phyloP scores from a whole-genome alignment of 1,284 basidiomycete species.

The Spongiforma sp. region DNA sequence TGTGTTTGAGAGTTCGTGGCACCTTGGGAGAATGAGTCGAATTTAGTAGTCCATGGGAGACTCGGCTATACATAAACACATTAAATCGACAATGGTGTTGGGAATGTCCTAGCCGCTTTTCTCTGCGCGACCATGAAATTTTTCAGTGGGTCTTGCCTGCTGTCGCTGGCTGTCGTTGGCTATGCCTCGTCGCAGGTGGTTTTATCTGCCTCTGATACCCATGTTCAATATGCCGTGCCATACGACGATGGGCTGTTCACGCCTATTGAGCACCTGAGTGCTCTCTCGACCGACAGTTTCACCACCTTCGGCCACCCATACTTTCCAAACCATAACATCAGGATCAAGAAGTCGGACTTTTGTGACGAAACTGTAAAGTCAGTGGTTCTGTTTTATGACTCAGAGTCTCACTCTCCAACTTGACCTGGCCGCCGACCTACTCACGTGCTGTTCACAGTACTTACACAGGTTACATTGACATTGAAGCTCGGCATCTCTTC shows the following conservation, averaged over 20 bases:
- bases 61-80: not conserved
- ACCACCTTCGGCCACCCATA: conserved; percentile 55
- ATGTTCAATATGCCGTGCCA: conserved; percentile 11
- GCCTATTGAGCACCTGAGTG: conserved; percentile 38
- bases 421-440: conserved; percentile 27
- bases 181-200: conserved; percentile 23
- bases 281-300: conserved; percentile 49
- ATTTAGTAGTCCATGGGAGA: too few relatives aligned
- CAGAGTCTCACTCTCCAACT: too few relatives aligned
- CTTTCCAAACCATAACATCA: conserved; percentile 58
- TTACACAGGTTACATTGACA: conserved; percentile 70
- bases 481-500: conserved; percentile 68
- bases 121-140: conserved; percentile 16
- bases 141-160: conserved; percentile 10
- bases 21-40: too few relatives aligned
- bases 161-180: conserved; percentile 24
- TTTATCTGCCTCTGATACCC: too few relatives aligned
- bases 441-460: conserved; percentile 45
- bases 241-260: conserved; percentile 35
- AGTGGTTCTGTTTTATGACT: too few relatives aligned
- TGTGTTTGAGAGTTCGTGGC: too few relatives aligned
- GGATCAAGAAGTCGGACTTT: conserved; percentile 52
- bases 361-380: conserved; percentile 36
- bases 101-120: not conserved
- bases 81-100: not conserved